These are phyloP conservation scores for Kwoniella mangroviensis DNA, from an alignment of 768 basidiomycete genomes.

Conservation along the genomic window DNA sequence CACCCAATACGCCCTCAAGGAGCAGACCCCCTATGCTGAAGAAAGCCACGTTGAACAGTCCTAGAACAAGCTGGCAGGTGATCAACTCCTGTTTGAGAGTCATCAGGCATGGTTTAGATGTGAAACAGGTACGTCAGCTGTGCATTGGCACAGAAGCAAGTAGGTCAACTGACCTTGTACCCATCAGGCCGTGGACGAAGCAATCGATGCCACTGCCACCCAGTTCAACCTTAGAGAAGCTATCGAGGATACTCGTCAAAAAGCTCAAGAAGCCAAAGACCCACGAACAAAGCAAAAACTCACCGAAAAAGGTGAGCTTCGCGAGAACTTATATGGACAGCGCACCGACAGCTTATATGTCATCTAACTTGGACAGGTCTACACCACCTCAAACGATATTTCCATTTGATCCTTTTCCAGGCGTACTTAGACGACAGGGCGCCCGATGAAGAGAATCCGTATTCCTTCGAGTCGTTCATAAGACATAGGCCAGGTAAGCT, in stretches of 20 bases:
- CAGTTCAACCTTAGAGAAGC: slow-evolving; percentile 84
- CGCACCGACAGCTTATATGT: slow-evolving; percentile 19
- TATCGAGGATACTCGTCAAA: slow-evolving; percentile 79
- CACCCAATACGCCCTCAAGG: slow-evolving; percentile 26
- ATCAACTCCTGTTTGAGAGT: slow-evolving; percentile 86
- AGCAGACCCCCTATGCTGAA: slow-evolving; percentile 10
- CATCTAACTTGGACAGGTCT: slow-evolving; percentile 62
- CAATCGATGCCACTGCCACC: slow-evolving; percentile 81
- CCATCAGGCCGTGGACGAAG: slow-evolving; percentile 55
- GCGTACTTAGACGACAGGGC: slow-evolving; percentile 81
- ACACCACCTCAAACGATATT: slow-evolving; percentile 81
- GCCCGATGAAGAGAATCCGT: slow-evolving; percentile 65
- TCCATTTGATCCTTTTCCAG: slow-evolving; percentile 84
- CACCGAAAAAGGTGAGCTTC: slow-evolving; percentile 70
- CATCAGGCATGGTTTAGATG: slow-evolving; percentile 78
- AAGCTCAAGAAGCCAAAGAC: slow-evolving; percentile 77
- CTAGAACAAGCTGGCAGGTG: slow-evolving; percentile 58
- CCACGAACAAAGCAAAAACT: slow-evolving; percentile 69
- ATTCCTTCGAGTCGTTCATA: slow-evolving; percentile 78
- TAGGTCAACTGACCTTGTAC: too few species aligned
- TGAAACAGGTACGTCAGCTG: slow-evolving; percentile 66
- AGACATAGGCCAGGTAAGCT: slow-evolving; percentile 76
- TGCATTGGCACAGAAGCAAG: background rate
- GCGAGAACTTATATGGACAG: background rate
- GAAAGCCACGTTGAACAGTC: slow-evolving; percentile 14